Evolutionary conservation across 495 filamentous ascomycete species (phyloP).

Genomic region (Penicillium argentinense): DNA sequence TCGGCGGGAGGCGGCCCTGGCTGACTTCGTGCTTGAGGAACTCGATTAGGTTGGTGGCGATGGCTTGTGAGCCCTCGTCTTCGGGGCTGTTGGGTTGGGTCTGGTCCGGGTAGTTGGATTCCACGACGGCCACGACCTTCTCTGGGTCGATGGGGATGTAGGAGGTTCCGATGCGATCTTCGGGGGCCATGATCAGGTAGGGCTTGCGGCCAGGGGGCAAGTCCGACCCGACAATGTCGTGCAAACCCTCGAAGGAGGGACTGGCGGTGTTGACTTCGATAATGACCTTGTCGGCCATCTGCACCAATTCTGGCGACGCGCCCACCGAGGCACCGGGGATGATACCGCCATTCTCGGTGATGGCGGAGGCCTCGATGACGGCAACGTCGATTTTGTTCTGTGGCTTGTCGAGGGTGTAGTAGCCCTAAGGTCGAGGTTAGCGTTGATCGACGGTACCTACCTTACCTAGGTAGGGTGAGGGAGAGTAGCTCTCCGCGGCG

Average conservation of each 20-base stretch:
- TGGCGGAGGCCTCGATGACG: slow-evolving; percentile 83
- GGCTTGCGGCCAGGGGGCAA: slow-evolving; percentile 80
- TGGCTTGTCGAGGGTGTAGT: slow-evolving; percentile 75
- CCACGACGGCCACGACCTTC: slow-evolving; percentile 82
- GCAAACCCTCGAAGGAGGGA: slow-evolving; percentile 83
- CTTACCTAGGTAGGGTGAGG: too few relatives aligned
- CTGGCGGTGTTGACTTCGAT: slow-evolving; percentile 90
- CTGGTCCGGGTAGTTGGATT: slow-evolving; percentile 81
- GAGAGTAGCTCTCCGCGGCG: slow-evolving; percentile 7
- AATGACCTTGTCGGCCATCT: slow-evolving; percentile 90
- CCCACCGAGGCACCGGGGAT: slow-evolving; percentile 87
- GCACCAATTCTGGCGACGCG: slow-evolving; percentile 80
- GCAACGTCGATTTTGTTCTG: slow-evolving; percentile 76
- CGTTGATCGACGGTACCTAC: too few relatives aligned
- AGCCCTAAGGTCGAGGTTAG: slow-evolving; percentile 53
- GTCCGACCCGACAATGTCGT: slow-evolving; percentile 88
- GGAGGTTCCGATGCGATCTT: slow-evolving; percentile 79
- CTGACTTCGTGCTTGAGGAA: slow-evolving; percentile 82
- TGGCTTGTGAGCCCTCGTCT: slow-evolving; percentile 68
- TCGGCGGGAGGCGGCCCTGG: slow-evolving; percentile 72
- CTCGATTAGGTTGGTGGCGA: slow-evolving; percentile 80
- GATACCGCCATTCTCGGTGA: slow-evolving; percentile 90
- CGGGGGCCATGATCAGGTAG: slow-evolving; percentile 76
- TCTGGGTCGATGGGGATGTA: slow-evolving; percentile 89
- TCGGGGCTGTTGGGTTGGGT: slow-evolving; percentile 75